Percentiles rank a stretch among this genome's conserved stretches.
These are phyloP conservation scores for Cornus controversa DNA, from an alignment of 148 eudicot species.

Conservation along the genomic window DNA sequence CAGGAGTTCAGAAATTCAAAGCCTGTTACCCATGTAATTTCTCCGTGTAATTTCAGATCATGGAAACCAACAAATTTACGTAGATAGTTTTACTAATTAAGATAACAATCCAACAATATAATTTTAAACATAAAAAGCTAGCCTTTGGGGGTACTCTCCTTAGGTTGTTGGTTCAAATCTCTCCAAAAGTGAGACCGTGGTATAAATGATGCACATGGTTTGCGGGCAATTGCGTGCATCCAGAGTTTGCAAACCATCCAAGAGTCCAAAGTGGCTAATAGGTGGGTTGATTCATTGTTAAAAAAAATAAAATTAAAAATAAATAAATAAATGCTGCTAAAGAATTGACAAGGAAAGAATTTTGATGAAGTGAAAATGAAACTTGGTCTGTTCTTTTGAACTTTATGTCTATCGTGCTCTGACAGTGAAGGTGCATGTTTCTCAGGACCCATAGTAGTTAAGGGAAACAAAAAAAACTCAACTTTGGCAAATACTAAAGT, in stretches of 20 bases:
- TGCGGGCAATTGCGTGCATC: too few relatives aligned
- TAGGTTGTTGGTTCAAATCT: too few relatives aligned
- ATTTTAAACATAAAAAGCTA: not conserved
- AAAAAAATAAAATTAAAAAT: too few relatives aligned
- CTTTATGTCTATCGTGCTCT: not conserved
- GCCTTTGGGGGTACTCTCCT: not conserved
- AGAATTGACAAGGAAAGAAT: too few relatives aligned
- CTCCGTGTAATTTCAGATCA: too few relatives aligned
- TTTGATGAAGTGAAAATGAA: not conserved
- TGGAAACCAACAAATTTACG: not conserved
- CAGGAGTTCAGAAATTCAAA: not conserved
- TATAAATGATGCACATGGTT: too few relatives aligned
- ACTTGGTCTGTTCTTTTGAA: not conserved
- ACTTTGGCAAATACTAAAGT: not conserved
- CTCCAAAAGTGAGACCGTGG: too few relatives aligned
- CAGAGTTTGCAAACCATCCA: too few relatives aligned
- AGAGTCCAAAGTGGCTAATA: too few relatives aligned
- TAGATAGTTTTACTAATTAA: not conserved
- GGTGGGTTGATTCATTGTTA: too few relatives aligned
- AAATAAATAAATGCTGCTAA: not conserved
- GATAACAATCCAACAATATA: not conserved
- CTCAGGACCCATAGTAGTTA: not conserved
- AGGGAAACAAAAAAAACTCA: not conserved
- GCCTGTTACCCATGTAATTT: not conserved
- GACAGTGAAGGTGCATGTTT: not conserved